Conservation (phyloP, 1,139 yeast genomes). For the Pichia sp. region DNA sequence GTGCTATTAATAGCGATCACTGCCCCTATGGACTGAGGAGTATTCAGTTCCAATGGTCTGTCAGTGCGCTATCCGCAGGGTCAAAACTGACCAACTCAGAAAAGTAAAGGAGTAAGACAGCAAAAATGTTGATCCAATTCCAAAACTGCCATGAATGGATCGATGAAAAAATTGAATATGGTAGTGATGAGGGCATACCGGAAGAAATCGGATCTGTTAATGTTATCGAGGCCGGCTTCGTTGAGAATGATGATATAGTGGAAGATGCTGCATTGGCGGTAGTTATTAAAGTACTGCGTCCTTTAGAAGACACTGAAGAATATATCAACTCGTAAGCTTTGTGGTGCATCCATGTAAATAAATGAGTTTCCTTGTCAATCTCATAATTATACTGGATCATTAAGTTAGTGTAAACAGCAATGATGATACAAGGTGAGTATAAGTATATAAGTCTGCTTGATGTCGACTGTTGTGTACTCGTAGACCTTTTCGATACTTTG, state of each 20-base stretch:
- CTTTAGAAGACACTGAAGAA: neutral
- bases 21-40: neutral
- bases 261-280: neutral
- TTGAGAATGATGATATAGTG: neutral
- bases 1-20: neutral
- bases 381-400: conserved; percentile 86
- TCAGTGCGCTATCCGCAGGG: conserved; percentile 32
- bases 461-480: conserved; percentile 19
- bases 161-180: conserved; percentile 21
- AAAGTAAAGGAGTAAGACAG: conserved; percentile 73
- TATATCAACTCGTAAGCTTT: conserved; percentile 10
- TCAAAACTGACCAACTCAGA: conserved; percentile 51
- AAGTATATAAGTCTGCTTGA: conserved; percentile 67
- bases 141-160: conserved; percentile 88
- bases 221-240: neutral
- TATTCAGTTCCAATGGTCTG: conserved; percentile 28
- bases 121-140: conserved; percentile 91
- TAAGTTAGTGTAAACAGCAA: conserved; percentile 90
- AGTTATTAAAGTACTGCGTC: neutral
- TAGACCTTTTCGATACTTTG: conserved; percentile 13
- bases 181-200: conserved; percentile 1
- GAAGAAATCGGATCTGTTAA: neutral
- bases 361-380: conserved; percentile 39
- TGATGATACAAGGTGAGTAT: conserved; percentile 87
- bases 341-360: conserved; percentile 28